Evolutionary conservation across 2,329 filamentous ascomycete species (phyloP).

Genomic region (Didymella glomerata): DNA sequence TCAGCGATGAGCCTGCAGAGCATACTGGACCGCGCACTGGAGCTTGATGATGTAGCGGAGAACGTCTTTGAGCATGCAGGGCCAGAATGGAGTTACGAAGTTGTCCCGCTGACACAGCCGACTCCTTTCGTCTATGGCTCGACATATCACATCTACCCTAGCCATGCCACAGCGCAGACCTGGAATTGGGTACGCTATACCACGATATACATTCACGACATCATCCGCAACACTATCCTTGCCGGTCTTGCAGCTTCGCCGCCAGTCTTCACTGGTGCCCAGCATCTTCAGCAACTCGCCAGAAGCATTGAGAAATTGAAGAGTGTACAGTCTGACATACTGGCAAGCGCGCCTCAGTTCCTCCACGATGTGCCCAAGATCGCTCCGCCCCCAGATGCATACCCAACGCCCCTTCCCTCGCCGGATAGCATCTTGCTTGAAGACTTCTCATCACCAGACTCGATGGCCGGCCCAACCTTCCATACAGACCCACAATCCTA

Average conservation of each 20-base stretch:
- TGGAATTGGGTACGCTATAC: slow-evolving; percentile 49
- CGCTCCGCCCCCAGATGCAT: slow-evolving; percentile 8
- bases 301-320: slow-evolving; percentile 37
- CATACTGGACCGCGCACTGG: slow-evolving; percentile 39
- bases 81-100: slow-evolving; percentile 37
- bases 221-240: slow-evolving; percentile 45
- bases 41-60: slow-evolving; percentile 34
- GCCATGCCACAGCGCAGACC: slow-evolving; percentile 37
- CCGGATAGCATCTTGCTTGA: not conserved
- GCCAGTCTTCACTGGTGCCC: slow-evolving; percentile 33
- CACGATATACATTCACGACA: slow-evolving; percentile 47
- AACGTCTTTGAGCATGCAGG: slow-evolving; percentile 31
- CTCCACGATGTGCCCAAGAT: slow-evolving; percentile 43
- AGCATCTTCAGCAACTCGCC: slow-evolving; percentile 35
- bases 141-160: slow-evolving; percentile 46
- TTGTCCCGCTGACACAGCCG: not conserved
- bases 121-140: slow-evolving; percentile 34
- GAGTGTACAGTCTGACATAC: slow-evolving; percentile 42
- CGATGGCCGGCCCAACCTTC: not conserved
- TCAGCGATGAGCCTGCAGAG: slow-evolving; percentile 25
- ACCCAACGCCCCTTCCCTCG: not conserved
- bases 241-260: slow-evolving; percentile 37
- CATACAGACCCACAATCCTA: not conserved
- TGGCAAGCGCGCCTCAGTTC: slow-evolving; percentile 48
- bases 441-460: not conserved